A percentile compares a stretch with the other conserved stretches of the same genome.
Conservation (phyloP, 495 filamentous ascomycete species). For the Aspergillus nidulans region DNA sequence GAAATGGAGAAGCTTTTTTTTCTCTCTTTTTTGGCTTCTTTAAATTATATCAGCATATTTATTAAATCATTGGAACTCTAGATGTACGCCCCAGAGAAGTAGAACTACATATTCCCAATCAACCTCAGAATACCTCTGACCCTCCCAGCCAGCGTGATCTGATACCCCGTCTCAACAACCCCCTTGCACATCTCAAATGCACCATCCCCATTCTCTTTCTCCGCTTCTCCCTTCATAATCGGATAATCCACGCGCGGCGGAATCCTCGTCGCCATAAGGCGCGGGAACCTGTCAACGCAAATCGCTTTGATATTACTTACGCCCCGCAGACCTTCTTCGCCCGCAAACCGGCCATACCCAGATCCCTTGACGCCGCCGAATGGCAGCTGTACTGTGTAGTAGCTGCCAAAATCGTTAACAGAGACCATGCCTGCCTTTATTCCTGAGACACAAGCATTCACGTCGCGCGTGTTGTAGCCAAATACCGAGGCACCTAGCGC, state of each 20-base stretch:
- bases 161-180: constrained; percentile 61
- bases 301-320: constrained; percentile 85
- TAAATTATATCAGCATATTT: too few species aligned
- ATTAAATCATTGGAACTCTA: too few species aligned
- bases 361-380: constrained; percentile 86
- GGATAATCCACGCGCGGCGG: constrained; percentile 78
- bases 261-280: constrained; percentile 63
- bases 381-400: constrained; percentile 86
- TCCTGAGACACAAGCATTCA: constrained; percentile 57
- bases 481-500: constrained; percentile 82
- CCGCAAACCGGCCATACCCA: constrained; percentile 91
- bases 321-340: constrained; percentile 78
- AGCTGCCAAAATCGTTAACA: constrained; percentile 91
- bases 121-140: constrained; percentile 46
- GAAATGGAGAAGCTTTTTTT: too few species aligned
- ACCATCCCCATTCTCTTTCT: constrained; percentile 45
- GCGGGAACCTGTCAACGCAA: constrained; percentile 66
- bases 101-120: constrained; percentile 43
- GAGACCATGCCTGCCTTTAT: constrained; percentile 85
- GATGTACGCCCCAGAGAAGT: too few species aligned
- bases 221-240: constrained; percentile 47
- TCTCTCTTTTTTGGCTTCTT: too few species aligned
- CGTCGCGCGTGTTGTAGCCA: constrained; percentile 46
- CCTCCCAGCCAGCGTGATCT: constrained; percentile 44
- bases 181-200: constrained; percentile 59